Conservation (phyloP, 164 flowering plant genomes). For the Dillenia suffruticosa region DNA sequence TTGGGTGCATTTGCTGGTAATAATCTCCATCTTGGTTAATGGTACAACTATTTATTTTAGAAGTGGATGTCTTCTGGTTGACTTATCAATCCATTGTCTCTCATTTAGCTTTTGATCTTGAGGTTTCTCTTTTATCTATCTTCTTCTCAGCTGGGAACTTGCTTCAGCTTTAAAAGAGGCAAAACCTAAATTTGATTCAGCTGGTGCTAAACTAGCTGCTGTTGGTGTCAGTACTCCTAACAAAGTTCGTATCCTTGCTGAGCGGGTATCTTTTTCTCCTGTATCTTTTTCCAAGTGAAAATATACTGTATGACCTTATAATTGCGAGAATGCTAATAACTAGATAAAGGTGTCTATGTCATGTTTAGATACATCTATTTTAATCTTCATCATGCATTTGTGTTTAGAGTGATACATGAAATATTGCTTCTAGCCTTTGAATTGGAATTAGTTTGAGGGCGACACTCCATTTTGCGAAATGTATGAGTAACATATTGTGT, state of each 20-base stretch:
- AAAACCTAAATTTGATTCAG: conserved; percentile 59
- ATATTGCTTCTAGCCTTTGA: no score
- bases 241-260: conserved; percentile 82
- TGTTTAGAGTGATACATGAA: no score
- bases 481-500: no score
- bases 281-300: not conserved
- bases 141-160: conserved; percentile 74
- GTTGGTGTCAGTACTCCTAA: conserved; percentile 87
- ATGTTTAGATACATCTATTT: no score
- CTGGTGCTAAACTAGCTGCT: conserved; percentile 87
- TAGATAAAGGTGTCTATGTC: no score
- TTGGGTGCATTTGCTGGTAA: conserved; percentile 90
- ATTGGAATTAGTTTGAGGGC: no score
- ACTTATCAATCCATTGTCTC: not conserved
- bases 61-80: no score
- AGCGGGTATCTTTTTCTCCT: conserved; percentile 40
- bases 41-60: not conserved
- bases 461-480: no score
- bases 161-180: conserved; percentile 68
- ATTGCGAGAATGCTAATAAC: no score
- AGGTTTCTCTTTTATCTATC: conserved; percentile 2
- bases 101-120: not conserved
- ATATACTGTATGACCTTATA: no score
- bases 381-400: no score
- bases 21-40: not conserved